Base-by-base conservation (phyloP, 106 monocot genomes). In the Apostasia ramifera region DNA sequence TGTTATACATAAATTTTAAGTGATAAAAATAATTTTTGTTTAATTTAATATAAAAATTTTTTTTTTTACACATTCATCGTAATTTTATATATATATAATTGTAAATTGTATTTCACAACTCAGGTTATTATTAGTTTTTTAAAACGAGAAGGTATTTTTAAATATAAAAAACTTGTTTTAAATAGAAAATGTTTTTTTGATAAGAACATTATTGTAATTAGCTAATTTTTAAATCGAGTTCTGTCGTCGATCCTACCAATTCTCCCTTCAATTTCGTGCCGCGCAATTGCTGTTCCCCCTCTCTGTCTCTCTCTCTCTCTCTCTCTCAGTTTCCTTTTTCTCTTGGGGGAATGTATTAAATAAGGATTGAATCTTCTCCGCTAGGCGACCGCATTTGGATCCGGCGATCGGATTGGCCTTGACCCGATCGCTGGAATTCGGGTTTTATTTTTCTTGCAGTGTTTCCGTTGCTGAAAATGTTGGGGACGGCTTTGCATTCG, bases 401-500 rank as follows among this genome's bases (percentile, higher is more conserved):
- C 66, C 40, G 49, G 66, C 10, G 66, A 39, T 50, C 3, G 39
- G 47, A 8, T 66, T 48, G 3, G 15, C 47, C 14, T 64, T 64
- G 70, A 4, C 59, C 49, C 47, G 44, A 2, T 38, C 73, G 63
- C 55, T 45, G 52, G 62, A 55, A 8, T 60, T 14, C 59, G 74
- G 55, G 47, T 66, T 66, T 53, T 49, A 44, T 72, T 44, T 2
- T 11, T 9, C 26, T 26, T 26, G 26, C 26, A 26, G 26, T 26
- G 26, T 26, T 26, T 26, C 26, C 26, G 26, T 26, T 26, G 26
- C 26, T 26, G n/a, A 57, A 66, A 58, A 89, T 85, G 85, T 66
- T 80, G 57, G 82, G 82, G 43, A 53, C 80, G 9, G 46, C 52
- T 47, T 26, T 78, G 78, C 82, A 80, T 63, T 76, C 81, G 38